phyloP scores from a whole-genome alignment of 495 filamentous ascomycete species.

The Alectoria sarmentosa region DNA sequence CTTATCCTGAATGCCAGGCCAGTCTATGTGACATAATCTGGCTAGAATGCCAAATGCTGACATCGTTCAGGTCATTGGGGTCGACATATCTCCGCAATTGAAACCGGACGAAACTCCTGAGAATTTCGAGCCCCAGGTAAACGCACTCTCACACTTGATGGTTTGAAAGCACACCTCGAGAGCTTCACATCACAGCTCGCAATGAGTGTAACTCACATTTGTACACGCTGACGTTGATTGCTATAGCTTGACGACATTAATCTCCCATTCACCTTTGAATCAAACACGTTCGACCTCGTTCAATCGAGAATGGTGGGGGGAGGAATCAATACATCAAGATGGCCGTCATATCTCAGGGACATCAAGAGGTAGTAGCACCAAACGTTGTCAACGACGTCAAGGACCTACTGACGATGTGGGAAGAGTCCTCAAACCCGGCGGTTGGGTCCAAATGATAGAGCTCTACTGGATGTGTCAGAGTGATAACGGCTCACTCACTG shows the following conservation, averaged over 20 bases:
- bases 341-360: constrained; percentile 73
- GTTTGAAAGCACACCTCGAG: not conserved
- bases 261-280: constrained; percentile 62
- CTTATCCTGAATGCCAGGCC: constrained; percentile 70
- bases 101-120: constrained; percentile 59
- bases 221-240: not conserved
- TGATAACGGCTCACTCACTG: constrained; percentile 74
- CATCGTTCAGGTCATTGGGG: constrained; percentile 59
- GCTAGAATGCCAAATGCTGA: not conserved
- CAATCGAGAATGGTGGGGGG: constrained; percentile 75
- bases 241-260: constrained; percentile 70
- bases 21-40: constrained; percentile 13
- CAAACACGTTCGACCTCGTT: constrained; percentile 80
- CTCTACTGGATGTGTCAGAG: constrained; percentile 85
- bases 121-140: constrained; percentile 59
- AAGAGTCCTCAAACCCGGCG: constrained; percentile 57
- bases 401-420: constrained; percentile 1
- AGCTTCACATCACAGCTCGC: not conserved
- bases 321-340: constrained; percentile 70
- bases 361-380: constrained; percentile 49
- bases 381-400: not conserved
- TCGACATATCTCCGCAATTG: constrained; percentile 74
- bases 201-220: not conserved
- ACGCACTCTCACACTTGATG: not conserved
- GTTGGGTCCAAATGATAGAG: constrained; percentile 91